Base-by-base conservation (phyloP, 768 basidiomycete species). In the Mycena kentingensis region DNA sequence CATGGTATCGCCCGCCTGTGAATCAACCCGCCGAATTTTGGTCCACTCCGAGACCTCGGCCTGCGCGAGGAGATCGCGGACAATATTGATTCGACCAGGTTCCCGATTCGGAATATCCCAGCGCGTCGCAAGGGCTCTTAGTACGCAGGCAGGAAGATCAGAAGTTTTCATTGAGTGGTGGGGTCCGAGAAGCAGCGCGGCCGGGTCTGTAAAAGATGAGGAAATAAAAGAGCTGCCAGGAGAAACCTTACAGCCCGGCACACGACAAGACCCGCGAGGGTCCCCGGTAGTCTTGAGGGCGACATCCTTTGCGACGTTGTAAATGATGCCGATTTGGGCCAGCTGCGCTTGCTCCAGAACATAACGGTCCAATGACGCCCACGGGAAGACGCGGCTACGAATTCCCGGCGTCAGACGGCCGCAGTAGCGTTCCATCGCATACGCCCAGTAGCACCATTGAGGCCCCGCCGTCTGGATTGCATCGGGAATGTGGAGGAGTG, bases 1-100 rank as follows among this genome's bases (percentile, higher is more conserved):
- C 19, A 62, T 54, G 4, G 48, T 49, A 50, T 67, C 66, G 4
- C 64, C 66, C 8, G 43, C 60, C 15, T 7, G n/a, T 13, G 49
- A 41, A 51, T 55, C 38, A 25, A 54, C 22, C 11, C 47, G 27
- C 7, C 51, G 60, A 21, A 67, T 32, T 28, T 60, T 58, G 0
- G 56, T 57, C 57, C 58, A 67, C 25, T 54, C 37, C 36, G 51
- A 37, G 29, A 65, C 21, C 2, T 31, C 34, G 16, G 27, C 26
- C 7, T 28, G 16, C 16, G 13, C 44, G 39, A 43, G 8, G 32
- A 31, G 12, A 15, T 12, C 25, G 15, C 19, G 48, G 15, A 39
- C 21, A 16, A 10, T 39, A 8, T 19, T 39, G 8, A n/a, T 25
- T 10, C 21, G 27, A 49, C 13, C 26, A 13, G 19, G 5, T 15